phyloP scores from a whole-genome alignment of 164 flowering plant genomes.

The Macadamia integrifolia region DNA sequence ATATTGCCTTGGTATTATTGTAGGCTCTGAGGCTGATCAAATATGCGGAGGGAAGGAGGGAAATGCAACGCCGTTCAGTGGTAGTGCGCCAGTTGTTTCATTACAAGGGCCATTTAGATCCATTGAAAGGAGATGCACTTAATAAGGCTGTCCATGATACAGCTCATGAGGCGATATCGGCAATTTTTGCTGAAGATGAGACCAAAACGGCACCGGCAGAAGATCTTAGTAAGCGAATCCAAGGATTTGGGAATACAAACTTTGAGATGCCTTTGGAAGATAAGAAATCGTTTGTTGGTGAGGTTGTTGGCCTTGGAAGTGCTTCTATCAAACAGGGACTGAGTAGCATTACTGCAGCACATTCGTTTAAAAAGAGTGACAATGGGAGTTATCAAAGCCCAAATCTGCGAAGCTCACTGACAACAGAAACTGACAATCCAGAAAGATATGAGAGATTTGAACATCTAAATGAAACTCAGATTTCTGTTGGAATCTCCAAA shows the following conservation, averaged over 20 bases:
- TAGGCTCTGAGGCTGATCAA: slow-evolving; percentile 92
- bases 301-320: slow-evolving; percentile 91
- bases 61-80: slow-evolving; percentile 89
- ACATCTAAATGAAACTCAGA: slow-evolving; percentile 30
- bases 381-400: slow-evolving; percentile 78
- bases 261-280: slow-evolving; percentile 68
- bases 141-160: slow-evolving; percentile 91
- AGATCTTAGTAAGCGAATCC: slow-evolving; percentile 57
- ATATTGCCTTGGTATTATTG: slow-evolving; percentile 9
- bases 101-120: slow-evolving; percentile 82
- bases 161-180: slow-evolving; percentile 80
- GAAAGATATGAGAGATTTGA: slow-evolving; percentile 55
- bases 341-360: slow-evolving; percentile 56
- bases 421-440: slow-evolving; percentile 43
- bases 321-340: slow-evolving; percentile 85
- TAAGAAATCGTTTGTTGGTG: slow-evolving; percentile 86
- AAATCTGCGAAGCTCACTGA: slow-evolving; percentile 72
- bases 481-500: slow-evolving; percentile 36
- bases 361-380: slow-evolving; percentile 55
- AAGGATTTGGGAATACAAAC: slow-evolving; percentile 92
- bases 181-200: slow-evolving; percentile 73
- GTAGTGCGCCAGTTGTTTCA: slow-evolving; percentile 80
- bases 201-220: slow-evolving; percentile 56
- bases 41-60: slow-evolving; percentile 86
- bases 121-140: slow-evolving; percentile 86